Evolutionary conservation across 306 rosid species (phyloP), one percentile per base, ranked within the genome.

Genomic region (Prinsepia uniflora): DNA sequence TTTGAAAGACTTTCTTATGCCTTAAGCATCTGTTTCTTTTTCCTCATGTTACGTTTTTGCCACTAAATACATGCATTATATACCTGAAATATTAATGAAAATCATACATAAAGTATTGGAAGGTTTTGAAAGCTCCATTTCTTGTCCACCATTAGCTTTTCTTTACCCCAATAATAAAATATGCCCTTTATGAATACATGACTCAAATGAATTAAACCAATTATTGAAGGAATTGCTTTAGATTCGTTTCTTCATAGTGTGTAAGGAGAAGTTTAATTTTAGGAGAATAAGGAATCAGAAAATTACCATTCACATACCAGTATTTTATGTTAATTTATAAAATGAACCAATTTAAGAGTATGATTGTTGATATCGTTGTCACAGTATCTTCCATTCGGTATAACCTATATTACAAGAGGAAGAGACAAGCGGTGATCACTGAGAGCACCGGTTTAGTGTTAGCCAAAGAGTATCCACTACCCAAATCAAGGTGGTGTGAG

Each of bases 1-100:
- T 30, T 63, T 14, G 75, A 55, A 68, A 6, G 67, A 79, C 88
- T 89, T 89, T 75, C 96, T 89, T 89, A 78, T 74, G 87, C 82
- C 49, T 82, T 85, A 89, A 87, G 92, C 80, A 81, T 87, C 12
- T 55, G 45, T 63, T 65, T 19, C 84, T 68, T 85, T 89, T 80
- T 69, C 50, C 36, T 39, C 24, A 46, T 43, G 67, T 53, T 20
- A 70, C 63, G 78, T 59, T 68, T 74, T 74, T 65, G 65, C 68
- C 18, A 54, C 53, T 69, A 47, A 44, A 59, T 71, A 76, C 46
- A 67, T 70, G 74, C 30, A 56, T 43, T 17, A 56, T 70, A 41
- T 13, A 42, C 62, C 41, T 36, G 18, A 39, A 68, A 68, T 44
- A 68, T 55, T 22, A 53, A n/a, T 19, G 13, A 36, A 48, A 49